Evolutionary conservation across 2,329 filamentous ascomycete genomes (phyloP).

Genomic region (Exophiala dermatitidis): DNA sequence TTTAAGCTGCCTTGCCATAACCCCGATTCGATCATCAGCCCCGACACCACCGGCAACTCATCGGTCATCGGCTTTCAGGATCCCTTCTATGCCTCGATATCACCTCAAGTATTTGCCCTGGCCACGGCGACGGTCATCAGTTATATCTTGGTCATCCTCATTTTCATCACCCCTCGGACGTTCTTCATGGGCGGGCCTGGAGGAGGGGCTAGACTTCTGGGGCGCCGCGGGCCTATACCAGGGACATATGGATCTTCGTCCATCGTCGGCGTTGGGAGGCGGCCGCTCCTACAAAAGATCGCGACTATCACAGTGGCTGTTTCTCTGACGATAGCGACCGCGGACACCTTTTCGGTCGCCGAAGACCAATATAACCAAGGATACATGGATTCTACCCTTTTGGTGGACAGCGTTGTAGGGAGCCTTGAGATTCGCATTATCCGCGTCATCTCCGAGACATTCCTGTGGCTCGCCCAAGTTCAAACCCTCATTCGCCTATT

Average conservation of each 20-base stretch:
- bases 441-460: conserved; percentile 88
- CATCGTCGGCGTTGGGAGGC: conserved; percentile 77
- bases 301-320: conserved; percentile 61
- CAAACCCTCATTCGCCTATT: conserved; percentile 95
- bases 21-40: conserved; percentile 28
- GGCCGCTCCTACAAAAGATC: conserved; percentile 84
- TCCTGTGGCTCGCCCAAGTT: conserved; percentile 94
- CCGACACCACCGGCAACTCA: conserved; percentile 33
- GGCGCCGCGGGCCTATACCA: conserved; percentile 68
- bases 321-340: conserved; percentile 87
- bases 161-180: conserved; percentile 89
- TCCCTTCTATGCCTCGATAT: conserved; percentile 89
- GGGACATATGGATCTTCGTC: conserved; percentile 47
- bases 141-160: conserved; percentile 87
- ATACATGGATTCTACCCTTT: conserved; percentile 66
- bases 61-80: conserved; percentile 63
- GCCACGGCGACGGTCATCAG: conserved; percentile 84
- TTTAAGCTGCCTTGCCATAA: conserved; percentile 46
- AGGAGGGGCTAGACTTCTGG: conserved; percentile 63
- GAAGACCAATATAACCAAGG: conserved; percentile 72
- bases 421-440: conserved; percentile 83
- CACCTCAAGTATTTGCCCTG: conserved; percentile 87
- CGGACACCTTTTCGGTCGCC: conserved; percentile 80
- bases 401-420: conserved; percentile 74
- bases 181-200: conserved; percentile 73